A percentile compares a stretch with the other conserved stretches of the same genome.
phyloP scores from a whole-genome alignment of 2,329 filamentous ascomycete genomes.

The Fusarium phyllophilum region DNA sequence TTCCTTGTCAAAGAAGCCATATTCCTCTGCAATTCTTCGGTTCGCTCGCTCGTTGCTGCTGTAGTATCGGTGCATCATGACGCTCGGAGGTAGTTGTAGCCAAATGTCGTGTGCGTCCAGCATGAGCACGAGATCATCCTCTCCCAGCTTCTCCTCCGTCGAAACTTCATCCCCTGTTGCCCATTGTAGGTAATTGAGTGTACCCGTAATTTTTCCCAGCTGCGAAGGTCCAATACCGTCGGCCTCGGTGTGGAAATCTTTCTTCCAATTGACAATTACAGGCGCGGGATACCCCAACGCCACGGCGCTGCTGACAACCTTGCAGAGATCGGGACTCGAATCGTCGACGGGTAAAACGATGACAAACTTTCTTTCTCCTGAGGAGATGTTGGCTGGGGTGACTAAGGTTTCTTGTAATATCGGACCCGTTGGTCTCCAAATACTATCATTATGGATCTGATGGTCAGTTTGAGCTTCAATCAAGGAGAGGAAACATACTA shows the following conservation, averaged over 20 bases:
- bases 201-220: conserved; percentile 45
- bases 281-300: conserved; percentile 45
- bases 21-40: conserved; percentile 26
- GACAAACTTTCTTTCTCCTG: conserved; percentile 39
- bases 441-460: conserved; percentile 33
- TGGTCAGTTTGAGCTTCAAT: conserved; percentile 2
- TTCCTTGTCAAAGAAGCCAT: conserved; percentile 29
- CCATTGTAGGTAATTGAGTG: conserved; percentile 44
- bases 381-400: conserved; percentile 7
- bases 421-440: conserved; percentile 20
- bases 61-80: conserved; percentile 44
- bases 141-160: conserved; percentile 28
- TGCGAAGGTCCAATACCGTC: conserved; percentile 43
- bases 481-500: conserved; percentile 3
- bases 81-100: conserved; percentile 45
- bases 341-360: conserved; percentile 40
- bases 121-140: conserved; percentile 45
- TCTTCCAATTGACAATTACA: conserved; percentile 47
- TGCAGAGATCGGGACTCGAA: conserved; percentile 46
- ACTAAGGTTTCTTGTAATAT: conserved; percentile 14
- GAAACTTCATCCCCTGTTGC: conserved; percentile 22
- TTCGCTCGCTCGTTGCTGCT: conserved; percentile 38
- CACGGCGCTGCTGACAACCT: conserved; percentile 42
- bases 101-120: conserved; percentile 48
- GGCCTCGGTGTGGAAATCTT: conserved; percentile 38